Percentiles rank a stretch among this genome's conserved stretches.
Evolutionary conservation across 306 rosid genomes (phyloP).

Genomic region (Mimosa pudica): DNA sequence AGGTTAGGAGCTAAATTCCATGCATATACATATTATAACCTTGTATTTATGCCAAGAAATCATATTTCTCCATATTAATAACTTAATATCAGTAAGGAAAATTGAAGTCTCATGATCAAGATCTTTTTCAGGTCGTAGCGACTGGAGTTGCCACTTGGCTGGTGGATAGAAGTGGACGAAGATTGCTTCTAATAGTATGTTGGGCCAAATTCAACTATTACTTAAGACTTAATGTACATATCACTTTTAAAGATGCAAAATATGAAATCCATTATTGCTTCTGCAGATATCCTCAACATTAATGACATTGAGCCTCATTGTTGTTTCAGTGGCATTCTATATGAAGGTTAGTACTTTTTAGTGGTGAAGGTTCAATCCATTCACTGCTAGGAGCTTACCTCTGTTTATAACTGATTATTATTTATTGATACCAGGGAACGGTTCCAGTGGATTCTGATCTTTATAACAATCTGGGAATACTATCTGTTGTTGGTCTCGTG

Average conservation of each 20-base stretch:
- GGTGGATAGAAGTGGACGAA: constrained; percentile 75
- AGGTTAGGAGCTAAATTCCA: constrained; percentile 41
- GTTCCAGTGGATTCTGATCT: constrained; percentile 46
- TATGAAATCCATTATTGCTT: constrained; percentile 26
- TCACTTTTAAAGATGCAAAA: constrained; percentile 34
- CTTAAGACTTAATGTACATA: neutral
- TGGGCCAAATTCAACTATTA: constrained; percentile 14
- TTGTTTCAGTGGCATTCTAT: constrained; percentile 65
- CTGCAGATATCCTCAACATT: constrained; percentile 64
- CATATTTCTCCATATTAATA: constrained; percentile 11
- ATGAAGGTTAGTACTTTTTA: constrained; percentile 56
- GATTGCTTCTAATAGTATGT: constrained; percentile 66
- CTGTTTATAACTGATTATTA: constrained; percentile 25
- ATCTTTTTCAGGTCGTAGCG: constrained; percentile 56
- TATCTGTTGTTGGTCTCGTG: constrained; percentile 76
- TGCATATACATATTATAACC: constrained; percentile 9
- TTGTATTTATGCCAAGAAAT: too few species aligned
- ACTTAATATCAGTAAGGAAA: constrained; percentile 19
- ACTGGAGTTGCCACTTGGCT: constrained; percentile 80
- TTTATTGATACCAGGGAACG: constrained; percentile 45
- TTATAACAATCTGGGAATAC: constrained; percentile 45
- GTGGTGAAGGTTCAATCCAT: constrained; percentile 30
- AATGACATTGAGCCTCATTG: constrained; percentile 69
- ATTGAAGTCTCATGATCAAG: constrained; percentile 20
- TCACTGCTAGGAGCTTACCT: constrained; percentile 22